Percentiles rank a stretch among this genome's conserved stretches.
Evolutionary conservation across 257 asterid species (phyloP).

Genomic region (Forsythia viridissima): DNA sequence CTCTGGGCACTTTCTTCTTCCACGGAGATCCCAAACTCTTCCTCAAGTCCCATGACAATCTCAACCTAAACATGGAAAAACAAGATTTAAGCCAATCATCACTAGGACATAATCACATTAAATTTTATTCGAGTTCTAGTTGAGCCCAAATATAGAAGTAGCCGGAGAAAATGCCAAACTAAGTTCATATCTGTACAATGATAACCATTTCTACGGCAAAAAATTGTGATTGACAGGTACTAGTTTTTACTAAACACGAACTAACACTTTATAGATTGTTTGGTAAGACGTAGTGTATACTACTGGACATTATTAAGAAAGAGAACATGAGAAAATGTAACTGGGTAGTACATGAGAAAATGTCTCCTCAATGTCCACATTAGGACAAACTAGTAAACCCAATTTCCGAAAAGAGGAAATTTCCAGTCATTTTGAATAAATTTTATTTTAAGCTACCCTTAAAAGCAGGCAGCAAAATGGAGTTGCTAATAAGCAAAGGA

Average conservation of each 20-base stretch:
- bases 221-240: background rate
- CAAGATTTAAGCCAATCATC: background rate
- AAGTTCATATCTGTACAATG: background rate
- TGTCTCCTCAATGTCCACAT: too few relatives aligned
- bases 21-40: slow-evolving; percentile 81
- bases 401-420: background rate
- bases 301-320: background rate
- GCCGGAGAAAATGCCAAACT: background rate
- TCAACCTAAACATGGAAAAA: slow-evolving; percentile 54
- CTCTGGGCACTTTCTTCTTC: slow-evolving; percentile 97
- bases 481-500: too few relatives aligned
- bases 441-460: background rate
- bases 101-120: background rate
- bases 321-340: too few relatives aligned
- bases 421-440: background rate
- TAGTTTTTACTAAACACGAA: background rate
- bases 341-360: too few relatives aligned
- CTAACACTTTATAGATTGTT: background rate
- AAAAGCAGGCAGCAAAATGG: background rate
- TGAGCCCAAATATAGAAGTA: background rate
- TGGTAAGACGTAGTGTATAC: background rate
- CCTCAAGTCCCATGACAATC: slow-evolving; percentile 98
- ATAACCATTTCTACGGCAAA: background rate
- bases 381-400: too few relatives aligned
- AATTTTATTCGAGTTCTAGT: background rate